Conservation (phyloP, 2,329 filamentous ascomycete species). For the Cucurbitaria berberidis region DNA sequence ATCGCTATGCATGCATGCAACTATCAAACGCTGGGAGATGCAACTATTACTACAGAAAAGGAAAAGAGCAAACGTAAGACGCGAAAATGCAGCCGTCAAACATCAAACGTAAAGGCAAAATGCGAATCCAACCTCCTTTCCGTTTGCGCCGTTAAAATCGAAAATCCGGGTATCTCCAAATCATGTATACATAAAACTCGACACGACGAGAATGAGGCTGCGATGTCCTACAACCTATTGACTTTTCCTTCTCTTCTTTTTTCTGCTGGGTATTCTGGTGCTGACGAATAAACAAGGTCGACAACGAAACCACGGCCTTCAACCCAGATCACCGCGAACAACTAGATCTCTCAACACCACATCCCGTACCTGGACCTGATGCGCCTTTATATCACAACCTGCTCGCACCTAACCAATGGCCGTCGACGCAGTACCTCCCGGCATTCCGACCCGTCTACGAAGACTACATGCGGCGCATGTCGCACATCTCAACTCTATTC, state of each 20-base stretch:
- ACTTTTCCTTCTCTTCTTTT: conserved; percentile 7
- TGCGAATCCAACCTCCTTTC: background rate
- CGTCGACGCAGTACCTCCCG: conserved; percentile 66
- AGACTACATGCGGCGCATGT: conserved; percentile 80
- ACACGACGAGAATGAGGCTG: conserved; percentile 1
- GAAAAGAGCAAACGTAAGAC: conserved; percentile 1
- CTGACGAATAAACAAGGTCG: conserved; percentile 48
- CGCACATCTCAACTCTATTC: conserved; percentile 72
- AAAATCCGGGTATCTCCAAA: background rate
- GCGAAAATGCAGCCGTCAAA: background rate
- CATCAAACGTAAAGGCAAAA: background rate
- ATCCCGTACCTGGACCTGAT: conserved; percentile 65
- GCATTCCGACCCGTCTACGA: conserved; percentile 71
- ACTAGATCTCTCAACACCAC: conserved; percentile 83
- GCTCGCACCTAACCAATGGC: conserved; percentile 81
- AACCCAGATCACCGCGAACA: conserved; percentile 83
- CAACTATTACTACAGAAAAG: conserved; percentile 2
- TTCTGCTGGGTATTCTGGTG: too few relatives aligned
- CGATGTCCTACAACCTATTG: background rate
- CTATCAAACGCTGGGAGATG: background rate
- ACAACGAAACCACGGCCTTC: conserved; percentile 71
- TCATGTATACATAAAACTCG: background rate
- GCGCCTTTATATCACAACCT: conserved; percentile 78
- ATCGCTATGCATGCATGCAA: background rate
- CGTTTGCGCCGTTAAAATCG: background rate